These are phyloP conservation scores for Colletotrichum tanaceti DNA, from an alignment of 2,329 filamentous ascomycete genomes.

Conservation along the genomic window DNA sequence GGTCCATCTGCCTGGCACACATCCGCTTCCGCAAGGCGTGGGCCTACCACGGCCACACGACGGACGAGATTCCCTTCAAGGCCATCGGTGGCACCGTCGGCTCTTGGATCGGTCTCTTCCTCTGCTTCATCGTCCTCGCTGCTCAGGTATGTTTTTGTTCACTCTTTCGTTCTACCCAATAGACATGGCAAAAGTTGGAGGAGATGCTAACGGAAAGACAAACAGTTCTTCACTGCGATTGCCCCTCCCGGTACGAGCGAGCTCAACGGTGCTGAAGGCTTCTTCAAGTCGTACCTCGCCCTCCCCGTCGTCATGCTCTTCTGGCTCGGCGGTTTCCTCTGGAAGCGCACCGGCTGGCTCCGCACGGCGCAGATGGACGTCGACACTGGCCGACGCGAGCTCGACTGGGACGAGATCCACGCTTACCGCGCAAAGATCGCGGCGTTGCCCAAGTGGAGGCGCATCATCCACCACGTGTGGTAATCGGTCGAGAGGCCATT, in stretches of 20 bases:
- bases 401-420: constrained; percentile 74
- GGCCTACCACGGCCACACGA: constrained; percentile 65
- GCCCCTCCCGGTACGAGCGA: constrained; percentile 49
- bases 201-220: not conserved
- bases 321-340: constrained; percentile 68
- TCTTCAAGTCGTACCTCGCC: constrained; percentile 68
- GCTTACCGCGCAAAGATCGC: constrained; percentile 63
- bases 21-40: constrained; percentile 75
- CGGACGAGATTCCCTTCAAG: constrained; percentile 73
- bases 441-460: constrained; percentile 63
- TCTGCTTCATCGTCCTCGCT: constrained; percentile 65
- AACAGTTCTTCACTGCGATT: constrained; percentile 63
- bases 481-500: constrained; percentile 6
- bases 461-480: constrained; percentile 19
- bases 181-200: not conserved
- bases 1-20: constrained; percentile 72
- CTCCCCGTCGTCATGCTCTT: constrained; percentile 65
- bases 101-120: constrained; percentile 69
- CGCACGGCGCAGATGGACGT: constrained; percentile 73
- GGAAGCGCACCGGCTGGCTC: constrained; percentile 74
- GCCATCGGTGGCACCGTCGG: constrained; percentile 71
- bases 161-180: too few relatives aligned
- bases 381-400: constrained; percentile 71
- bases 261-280: constrained; percentile 57
- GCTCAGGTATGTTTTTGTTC: constrained; percentile 48